Percentiles rank a stretch among this genome's conserved stretches.
phyloP scores from a whole-genome alignment of 2,329 filamentous ascomycete species.

The Mollisiaceae sp. region DNA sequence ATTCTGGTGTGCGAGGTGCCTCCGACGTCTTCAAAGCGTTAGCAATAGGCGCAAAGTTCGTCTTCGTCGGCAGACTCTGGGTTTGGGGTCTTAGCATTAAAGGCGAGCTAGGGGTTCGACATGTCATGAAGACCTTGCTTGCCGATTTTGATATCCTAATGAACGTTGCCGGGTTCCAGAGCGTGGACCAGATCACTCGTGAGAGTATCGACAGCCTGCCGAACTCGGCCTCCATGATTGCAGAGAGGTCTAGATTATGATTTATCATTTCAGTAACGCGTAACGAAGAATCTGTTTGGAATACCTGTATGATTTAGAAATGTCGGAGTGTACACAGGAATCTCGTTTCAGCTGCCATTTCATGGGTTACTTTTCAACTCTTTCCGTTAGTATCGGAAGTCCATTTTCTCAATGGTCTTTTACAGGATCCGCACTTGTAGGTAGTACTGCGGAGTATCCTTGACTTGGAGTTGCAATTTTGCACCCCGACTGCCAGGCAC shows the following conservation, averaged over 20 bases:
- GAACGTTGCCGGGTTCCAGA: slow-evolving; percentile 61
- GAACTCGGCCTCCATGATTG: slow-evolving; percentile 47
- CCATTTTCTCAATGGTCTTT: neutral
- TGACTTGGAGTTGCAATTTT: neutral
- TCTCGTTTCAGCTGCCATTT: neutral
- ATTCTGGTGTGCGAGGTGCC: slow-evolving; percentile 61
- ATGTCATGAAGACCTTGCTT: slow-evolving; percentile 65
- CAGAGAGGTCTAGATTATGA: slow-evolving; percentile 42
- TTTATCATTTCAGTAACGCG: neutral
- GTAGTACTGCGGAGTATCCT: slow-evolving; percentile 5
- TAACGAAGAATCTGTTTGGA: neutral
- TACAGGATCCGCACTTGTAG: neutral
- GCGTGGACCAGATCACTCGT: slow-evolving; percentile 56
- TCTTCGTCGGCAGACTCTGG: slow-evolving; percentile 65
- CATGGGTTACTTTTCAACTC: neutral
- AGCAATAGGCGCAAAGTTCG: slow-evolving; percentile 65
- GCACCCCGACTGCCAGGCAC: neutral
- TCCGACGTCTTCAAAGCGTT: slow-evolving; percentile 66
- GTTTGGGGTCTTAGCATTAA: slow-evolving; percentile 64
- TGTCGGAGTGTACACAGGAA: neutral
- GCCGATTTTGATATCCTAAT: slow-evolving; percentile 67
- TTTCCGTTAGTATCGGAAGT: neutral
- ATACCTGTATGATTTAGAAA: neutral
- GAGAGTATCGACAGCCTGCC: slow-evolving; percentile 48
- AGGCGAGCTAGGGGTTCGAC: slow-evolving; percentile 64